phyloP scores from a whole-genome alignment of 371 early-diverging fungal genomes.

The Rhizomucor pusillus region DNA sequence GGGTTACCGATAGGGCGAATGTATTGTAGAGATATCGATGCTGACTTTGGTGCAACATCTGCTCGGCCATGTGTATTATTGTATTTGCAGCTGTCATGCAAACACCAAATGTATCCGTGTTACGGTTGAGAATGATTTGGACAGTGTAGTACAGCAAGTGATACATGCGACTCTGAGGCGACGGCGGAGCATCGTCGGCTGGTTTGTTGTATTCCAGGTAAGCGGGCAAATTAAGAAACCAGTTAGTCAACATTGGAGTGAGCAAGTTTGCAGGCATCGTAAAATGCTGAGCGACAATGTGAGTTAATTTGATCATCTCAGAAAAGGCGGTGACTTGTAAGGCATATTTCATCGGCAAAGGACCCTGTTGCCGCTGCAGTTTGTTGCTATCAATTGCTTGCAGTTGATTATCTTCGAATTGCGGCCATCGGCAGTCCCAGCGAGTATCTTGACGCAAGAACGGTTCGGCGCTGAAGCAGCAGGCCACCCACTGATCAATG shows the following conservation, averaged over 20 bases:
- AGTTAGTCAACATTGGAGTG: constrained; percentile 22
- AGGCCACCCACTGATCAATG: constrained; percentile 37
- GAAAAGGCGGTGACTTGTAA: constrained; percentile 32
- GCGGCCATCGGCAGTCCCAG: constrained; percentile 32
- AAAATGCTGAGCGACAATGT: constrained; percentile 15
- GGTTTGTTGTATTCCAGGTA: constrained; percentile 30
- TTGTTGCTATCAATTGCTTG: constrained; percentile 15
- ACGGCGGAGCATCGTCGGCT: constrained; percentile 21
- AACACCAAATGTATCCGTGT: neutral
- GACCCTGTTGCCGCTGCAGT: neutral
- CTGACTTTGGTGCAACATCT: constrained; percentile 11
- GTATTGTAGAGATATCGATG: constrained; percentile 11
- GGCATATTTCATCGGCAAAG: constrained; percentile 2
- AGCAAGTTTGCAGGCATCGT: neutral
- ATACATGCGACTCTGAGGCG: constrained; percentile 32
- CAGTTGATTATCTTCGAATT: constrained; percentile 38
- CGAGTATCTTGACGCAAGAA: neutral
- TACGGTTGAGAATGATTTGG: constrained; percentile 23
- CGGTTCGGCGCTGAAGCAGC: constrained; percentile 14
- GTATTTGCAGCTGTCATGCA: constrained; percentile 11
- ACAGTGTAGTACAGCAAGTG: constrained; percentile 45
- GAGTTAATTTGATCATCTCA: constrained; percentile 36
- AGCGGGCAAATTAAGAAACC: constrained; percentile 38
- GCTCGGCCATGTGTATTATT: constrained; percentile 14
- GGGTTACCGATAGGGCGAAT: constrained; percentile 9